A percentile compares a stretch with the other conserved stretches of the same genome.
These are phyloP conservation scores for Echites panduratus DNA, from an alignment of 257 asterid genomes.

Conservation along the genomic window DNA sequence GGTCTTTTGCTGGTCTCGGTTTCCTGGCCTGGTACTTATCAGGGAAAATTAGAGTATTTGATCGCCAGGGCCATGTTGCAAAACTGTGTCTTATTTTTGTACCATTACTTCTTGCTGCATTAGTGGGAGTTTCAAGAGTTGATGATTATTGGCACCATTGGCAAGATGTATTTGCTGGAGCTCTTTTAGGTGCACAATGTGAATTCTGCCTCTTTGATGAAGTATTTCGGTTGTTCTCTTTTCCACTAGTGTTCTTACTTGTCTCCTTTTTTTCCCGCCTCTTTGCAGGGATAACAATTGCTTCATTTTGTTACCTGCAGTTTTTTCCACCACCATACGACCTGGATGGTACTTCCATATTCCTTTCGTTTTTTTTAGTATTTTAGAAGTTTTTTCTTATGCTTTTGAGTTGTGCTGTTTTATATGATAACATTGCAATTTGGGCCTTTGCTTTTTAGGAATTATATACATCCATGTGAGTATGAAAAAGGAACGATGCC, in stretches of 20 bases:
- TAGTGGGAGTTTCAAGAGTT: slow-evolving; percentile 81
- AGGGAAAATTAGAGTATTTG: slow-evolving; percentile 65
- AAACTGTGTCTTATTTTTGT: slow-evolving; percentile 59
- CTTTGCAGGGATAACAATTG: slow-evolving; percentile 67
- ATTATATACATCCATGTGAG: background rate
- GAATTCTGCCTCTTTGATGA: slow-evolving; percentile 8
- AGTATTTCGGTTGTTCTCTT: slow-evolving; percentile 7
- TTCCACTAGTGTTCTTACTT: slow-evolving; percentile 5
- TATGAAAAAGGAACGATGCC: background rate
- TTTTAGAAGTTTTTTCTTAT: background rate
- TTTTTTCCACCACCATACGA: slow-evolving; percentile 90
- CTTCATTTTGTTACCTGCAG: slow-evolving; percentile 87
- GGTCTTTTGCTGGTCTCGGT: slow-evolving; percentile 90
- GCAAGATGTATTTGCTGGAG: slow-evolving; percentile 80
- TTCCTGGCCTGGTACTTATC: slow-evolving; percentile 71
- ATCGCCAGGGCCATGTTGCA: slow-evolving; percentile 70
- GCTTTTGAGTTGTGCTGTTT: background rate
- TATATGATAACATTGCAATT: slow-evolving; percentile 1
- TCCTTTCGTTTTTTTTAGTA: slow-evolving; percentile 3
- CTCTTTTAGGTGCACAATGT: slow-evolving; percentile 44
- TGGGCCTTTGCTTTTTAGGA: background rate
- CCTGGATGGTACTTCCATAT: slow-evolving; percentile 52
- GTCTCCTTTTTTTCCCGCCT: slow-evolving; percentile 20
- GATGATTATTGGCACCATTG: slow-evolving; percentile 91
- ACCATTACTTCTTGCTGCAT: slow-evolving; percentile 67